Percentiles rank a stretch among this genome's conserved stretches.
These are phyloP conservation scores for Cyclocybe cylindracea DNA, from an alignment of 768 basidiomycete species.

Conservation along the genomic window DNA sequence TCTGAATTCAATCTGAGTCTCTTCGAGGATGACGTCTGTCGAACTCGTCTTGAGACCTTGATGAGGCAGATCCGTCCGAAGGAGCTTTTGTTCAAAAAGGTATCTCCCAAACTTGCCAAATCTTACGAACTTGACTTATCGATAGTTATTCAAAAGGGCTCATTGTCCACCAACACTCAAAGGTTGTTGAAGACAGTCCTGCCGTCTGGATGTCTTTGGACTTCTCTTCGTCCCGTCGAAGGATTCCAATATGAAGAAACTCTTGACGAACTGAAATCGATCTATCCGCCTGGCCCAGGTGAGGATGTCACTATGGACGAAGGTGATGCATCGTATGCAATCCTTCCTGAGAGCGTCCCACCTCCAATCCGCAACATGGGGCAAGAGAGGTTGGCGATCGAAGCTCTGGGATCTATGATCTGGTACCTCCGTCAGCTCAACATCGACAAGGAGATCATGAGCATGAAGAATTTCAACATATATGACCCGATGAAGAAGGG, in stretches of 20 bases:
- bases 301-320: conserved; percentile 39
- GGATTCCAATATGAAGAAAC: conserved; percentile 79
- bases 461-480: conserved; percentile 96
- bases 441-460: conserved; percentile 92
- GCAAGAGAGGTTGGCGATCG: conserved; percentile 65
- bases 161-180: conserved; percentile 79
- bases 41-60: conserved; percentile 91
- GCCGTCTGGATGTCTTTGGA: conserved; percentile 86
- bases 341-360: conserved; percentile 55
- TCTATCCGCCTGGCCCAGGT: conserved; percentile 51
- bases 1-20: conserved; percentile 90
- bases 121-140: neutral
- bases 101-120: conserved; percentile 23
- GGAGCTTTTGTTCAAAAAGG: conserved; percentile 90
- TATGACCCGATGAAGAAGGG: conserved; percentile 95
- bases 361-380: conserved; percentile 75
- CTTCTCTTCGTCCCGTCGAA: conserved; percentile 78
- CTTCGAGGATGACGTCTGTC: conserved; percentile 91
- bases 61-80: conserved; percentile 90
- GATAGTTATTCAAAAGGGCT: conserved; percentile 54
- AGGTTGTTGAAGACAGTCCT: conserved; percentile 82
- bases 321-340: conserved; percentile 34
- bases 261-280: conserved; percentile 60
- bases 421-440: conserved; percentile 92
- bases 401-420: conserved; percentile 88